phyloP scores from a whole-genome alignment of 805 yeast species.

The Kuraishia cidri region DNA sequence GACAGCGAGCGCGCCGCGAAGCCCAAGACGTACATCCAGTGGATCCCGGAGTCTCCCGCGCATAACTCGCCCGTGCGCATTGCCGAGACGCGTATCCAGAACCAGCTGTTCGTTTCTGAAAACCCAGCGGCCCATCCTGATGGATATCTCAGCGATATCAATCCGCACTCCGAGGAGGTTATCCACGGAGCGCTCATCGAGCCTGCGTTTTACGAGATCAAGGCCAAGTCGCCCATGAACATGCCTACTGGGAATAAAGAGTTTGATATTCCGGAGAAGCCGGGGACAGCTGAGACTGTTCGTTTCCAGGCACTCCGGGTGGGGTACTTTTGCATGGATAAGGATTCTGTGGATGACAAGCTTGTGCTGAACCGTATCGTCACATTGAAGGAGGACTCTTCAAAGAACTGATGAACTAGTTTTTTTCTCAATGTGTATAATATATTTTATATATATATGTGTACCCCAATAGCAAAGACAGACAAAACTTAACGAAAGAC shows the following conservation, averaged over 20 bases:
- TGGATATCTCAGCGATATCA: slow-evolving; percentile 81
- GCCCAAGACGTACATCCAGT: slow-evolving; percentile 95
- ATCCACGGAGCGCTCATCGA: slow-evolving; percentile 65
- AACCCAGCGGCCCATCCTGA: slow-evolving; percentile 86
- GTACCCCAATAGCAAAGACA: background rate
- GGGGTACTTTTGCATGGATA: slow-evolving; percentile 90
- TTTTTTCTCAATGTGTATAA: background rate
- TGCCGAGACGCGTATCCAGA: slow-evolving; percentile 77
- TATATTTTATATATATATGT: background rate
- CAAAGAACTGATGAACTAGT: slow-evolving; percentile 23
- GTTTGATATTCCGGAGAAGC: slow-evolving; percentile 64
- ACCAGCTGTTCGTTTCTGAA: slow-evolving; percentile 81
- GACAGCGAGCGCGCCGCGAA: slow-evolving; percentile 60
- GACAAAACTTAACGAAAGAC: slow-evolving; percentile 1
- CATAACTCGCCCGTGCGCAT: slow-evolving; percentile 56
- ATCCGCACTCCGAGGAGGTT: slow-evolving; percentile 68
- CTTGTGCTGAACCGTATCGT: slow-evolving; percentile 86
- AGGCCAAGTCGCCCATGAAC: slow-evolving; percentile 68
- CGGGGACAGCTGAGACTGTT: slow-evolving; percentile 64
- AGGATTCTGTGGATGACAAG: slow-evolving; percentile 53
- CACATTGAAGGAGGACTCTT: slow-evolving; percentile 77
- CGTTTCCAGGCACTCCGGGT: slow-evolving; percentile 97
- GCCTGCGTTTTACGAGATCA: slow-evolving; percentile 61
- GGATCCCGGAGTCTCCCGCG: slow-evolving; percentile 74
- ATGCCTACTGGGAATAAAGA: slow-evolving; percentile 48